Percentiles rank a stretch among this genome's conserved stretches.
Evolutionary conservation across 106 monocot genomes (phyloP).

Genomic region (Dioscorea dumetorum): DNA sequence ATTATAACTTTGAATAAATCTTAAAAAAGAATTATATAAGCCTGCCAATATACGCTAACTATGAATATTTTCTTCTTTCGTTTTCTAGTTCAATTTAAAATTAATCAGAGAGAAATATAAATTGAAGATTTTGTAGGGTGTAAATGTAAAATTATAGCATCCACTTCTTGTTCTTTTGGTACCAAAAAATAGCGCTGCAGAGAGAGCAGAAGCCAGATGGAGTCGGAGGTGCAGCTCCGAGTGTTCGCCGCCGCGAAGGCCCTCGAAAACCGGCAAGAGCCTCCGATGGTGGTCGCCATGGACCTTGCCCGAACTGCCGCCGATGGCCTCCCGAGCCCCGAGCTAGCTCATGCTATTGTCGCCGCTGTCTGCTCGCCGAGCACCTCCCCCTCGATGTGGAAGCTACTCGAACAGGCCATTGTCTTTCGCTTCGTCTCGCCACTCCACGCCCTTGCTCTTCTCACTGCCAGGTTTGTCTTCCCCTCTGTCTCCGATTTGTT

Average conservation of each 20-base stretch:
- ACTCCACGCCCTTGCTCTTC: constrained; percentile 61
- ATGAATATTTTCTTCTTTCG: too few relatives aligned
- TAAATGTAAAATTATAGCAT: too few relatives aligned
- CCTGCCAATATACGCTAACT: too few relatives aligned
- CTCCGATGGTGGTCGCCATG: constrained; percentile 30
- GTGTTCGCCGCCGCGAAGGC: constrained; percentile 39
- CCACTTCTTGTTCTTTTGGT: too few relatives aligned
- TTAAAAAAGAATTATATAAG: too few relatives aligned
- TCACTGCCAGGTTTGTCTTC: constrained; percentile 39
- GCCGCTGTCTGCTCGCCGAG: constrained; percentile 43
- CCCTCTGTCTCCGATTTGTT: neutral
- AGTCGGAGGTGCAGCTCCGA: constrained; percentile 23
- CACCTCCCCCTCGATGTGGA: constrained; percentile 59
- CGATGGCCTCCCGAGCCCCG: constrained; percentile 39
- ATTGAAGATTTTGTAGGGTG: too few relatives aligned
- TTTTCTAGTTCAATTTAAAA: too few relatives aligned
- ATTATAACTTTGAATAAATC: too few relatives aligned
- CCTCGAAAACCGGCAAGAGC: constrained; percentile 41
- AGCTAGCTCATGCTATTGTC: constrained; percentile 47
- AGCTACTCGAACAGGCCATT: constrained; percentile 64
- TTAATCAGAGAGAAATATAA: too few relatives aligned
- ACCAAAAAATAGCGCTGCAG: too few relatives aligned
- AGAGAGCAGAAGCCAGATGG: neutral
- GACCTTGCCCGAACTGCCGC: constrained; percentile 25
- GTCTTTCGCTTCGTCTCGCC: constrained; percentile 42